phyloP scores from a whole-genome alignment of 331 rosid species.

The Rosa hybrid region DNA sequence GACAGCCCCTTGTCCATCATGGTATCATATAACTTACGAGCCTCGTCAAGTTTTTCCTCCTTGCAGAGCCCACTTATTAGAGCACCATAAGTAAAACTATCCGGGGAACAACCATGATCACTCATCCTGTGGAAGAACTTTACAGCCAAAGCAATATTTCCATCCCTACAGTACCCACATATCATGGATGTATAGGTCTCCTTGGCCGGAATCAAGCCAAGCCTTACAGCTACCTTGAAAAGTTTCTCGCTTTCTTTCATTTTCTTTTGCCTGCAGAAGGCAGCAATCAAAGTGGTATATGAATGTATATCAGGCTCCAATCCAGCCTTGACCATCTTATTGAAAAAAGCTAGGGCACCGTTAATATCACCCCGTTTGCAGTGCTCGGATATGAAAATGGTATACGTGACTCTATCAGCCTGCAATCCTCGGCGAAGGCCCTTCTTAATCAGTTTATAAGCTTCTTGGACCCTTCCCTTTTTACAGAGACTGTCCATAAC shows the following conservation, averaged over 20 bases:
- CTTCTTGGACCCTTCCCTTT: constrained; percentile 67
- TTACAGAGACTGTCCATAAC: constrained; percentile 71
- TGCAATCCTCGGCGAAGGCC: constrained; percentile 41
- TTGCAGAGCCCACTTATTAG: constrained; percentile 86
- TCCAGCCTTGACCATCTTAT: constrained; percentile 80
- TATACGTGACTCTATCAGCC: constrained; percentile 69
- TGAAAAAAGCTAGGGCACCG: constrained; percentile 62
- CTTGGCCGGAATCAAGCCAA: constrained; percentile 70
- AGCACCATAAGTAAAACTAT: constrained; percentile 66
- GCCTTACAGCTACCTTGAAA: constrained; percentile 54
- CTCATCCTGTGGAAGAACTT: constrained; percentile 65
- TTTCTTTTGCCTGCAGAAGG: constrained; percentile 60
- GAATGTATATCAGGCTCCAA: constrained; percentile 69
- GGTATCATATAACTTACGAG: constrained; percentile 53
- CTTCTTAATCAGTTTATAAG: constrained; percentile 55
- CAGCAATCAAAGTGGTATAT: constrained; percentile 75
- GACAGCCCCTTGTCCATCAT: constrained; percentile 72
- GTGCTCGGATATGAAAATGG: constrained; percentile 70
- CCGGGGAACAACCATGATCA: constrained; percentile 68
- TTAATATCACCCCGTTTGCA: constrained; percentile 65
- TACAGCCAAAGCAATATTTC: constrained; percentile 52
- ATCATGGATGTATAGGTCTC: constrained; percentile 86
- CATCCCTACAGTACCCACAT: constrained; percentile 76
- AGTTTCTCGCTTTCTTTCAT: constrained; percentile 65
- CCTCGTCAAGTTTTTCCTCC: constrained; percentile 67